Percentiles rank a stretch among this genome's conserved stretches.
phyloP scores from a whole-genome alignment of 176 grass and related monocot genomes.

The Triticum monococcum region DNA sequence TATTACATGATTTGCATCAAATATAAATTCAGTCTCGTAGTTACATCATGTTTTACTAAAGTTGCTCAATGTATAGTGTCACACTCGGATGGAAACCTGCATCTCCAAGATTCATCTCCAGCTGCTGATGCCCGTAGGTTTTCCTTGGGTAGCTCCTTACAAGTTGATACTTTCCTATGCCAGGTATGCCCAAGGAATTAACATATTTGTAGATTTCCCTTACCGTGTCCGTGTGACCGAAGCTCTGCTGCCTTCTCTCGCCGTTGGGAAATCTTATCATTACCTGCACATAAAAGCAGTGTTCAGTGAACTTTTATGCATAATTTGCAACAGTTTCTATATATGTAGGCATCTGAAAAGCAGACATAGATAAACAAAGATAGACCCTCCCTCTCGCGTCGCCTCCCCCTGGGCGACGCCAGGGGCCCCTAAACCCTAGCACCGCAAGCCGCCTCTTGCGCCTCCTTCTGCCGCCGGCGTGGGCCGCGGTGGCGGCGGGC shows the following conservation, averaged over 20 bases:
- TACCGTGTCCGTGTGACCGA: conserved; percentile 51
- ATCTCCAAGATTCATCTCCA: conserved; percentile 54
- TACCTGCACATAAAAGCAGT: conserved; percentile 41
- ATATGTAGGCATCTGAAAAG: background rate
- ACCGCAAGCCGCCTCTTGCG: no score
- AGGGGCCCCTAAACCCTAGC: no score
- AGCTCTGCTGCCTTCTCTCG: conserved; percentile 50
- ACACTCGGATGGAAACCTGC: conserved; percentile 69
- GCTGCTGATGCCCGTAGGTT: conserved; percentile 52
- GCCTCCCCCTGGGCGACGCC: no score
- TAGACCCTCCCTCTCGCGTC: no score
- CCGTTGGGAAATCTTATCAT: conserved; percentile 81
- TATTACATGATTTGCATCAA: background rate
- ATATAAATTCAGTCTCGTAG: background rate
- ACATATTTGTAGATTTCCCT: conserved; percentile 52
- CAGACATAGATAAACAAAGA: no score
- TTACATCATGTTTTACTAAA: conserved; percentile 35
- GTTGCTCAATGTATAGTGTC: conserved; percentile 61
- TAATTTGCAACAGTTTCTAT: background rate
- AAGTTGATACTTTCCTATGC: conserved; percentile 54
- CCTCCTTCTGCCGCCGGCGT: no score
- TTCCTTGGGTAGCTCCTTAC: conserved; percentile 58
- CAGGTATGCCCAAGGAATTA: conserved; percentile 47
- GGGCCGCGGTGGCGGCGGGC: no score
- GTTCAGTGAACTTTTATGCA: background rate